These are phyloP conservation scores for Quercus tomentella DNA, from an alignment of 331 rosid genomes.

Conservation along the genomic window DNA sequence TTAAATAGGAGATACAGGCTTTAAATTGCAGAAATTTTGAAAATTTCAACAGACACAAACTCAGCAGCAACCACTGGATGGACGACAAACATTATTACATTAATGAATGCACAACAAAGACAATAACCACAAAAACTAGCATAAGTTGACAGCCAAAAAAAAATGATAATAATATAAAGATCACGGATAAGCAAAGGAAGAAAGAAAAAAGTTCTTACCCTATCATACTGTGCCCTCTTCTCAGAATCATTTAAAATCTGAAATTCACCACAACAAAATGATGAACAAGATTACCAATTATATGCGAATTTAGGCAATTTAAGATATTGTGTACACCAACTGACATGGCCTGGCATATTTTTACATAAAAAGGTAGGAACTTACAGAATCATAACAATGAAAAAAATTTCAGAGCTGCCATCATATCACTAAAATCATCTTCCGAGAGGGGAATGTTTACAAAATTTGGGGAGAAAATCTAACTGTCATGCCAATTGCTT, in stretches of 20 bases:
- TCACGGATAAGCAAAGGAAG: neutral
- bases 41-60: conserved; percentile 12
- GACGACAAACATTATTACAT: neutral
- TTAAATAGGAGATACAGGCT: neutral
- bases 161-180: neutral
- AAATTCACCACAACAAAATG: conserved; percentile 19
- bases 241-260: conserved; percentile 82
- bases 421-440: neutral
- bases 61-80: neutral
- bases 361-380: too few relatives aligned
- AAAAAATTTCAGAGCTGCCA: too few relatives aligned
- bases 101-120: neutral
- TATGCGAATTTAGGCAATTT: neutral
- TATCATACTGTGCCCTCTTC: conserved; percentile 67
- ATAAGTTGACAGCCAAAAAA: neutral
- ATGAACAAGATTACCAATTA: neutral
- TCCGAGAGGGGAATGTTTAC: neutral
- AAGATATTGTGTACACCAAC: too few relatives aligned
- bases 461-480: neutral
- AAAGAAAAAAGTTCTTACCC: conserved; percentile 34
- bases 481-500: neutral
- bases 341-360: too few relatives aligned
- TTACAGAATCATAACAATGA: too few relatives aligned
- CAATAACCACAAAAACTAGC: neutral
- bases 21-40: conserved; percentile 18